A percentile compares a stretch with the other conserved stretches of the same genome.
Evolutionary conservation across 2,329 filamentous ascomycete species (phyloP).

Genomic region (Ceratocystiopsis sp.): DNA sequence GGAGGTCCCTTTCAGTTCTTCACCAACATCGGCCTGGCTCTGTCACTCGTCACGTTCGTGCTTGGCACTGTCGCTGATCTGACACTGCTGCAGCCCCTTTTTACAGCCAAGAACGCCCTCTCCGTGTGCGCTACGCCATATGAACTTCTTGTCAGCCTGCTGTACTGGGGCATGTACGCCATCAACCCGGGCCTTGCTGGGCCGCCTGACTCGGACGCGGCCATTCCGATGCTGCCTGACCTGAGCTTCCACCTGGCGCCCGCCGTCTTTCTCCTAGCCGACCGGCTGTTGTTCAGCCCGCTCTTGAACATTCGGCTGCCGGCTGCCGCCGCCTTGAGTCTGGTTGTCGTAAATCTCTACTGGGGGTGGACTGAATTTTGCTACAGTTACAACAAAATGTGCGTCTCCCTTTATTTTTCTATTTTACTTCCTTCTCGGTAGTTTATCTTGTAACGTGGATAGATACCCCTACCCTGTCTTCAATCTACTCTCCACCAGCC

Average conservation of each 20-base stretch:
- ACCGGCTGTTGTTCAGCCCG: constrained; percentile 52
- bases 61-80: constrained; percentile 49
- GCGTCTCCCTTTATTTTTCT: constrained; percentile 14
- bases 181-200: constrained; percentile 36
- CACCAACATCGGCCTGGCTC: constrained; percentile 52
- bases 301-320: constrained; percentile 51
- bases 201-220: constrained; percentile 37
- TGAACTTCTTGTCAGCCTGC: constrained; percentile 50
- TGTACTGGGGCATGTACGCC: constrained; percentile 55
- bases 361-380: constrained; percentile 67
- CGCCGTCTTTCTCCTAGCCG: constrained; percentile 43
- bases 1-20: constrained; percentile 57
- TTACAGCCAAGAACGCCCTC: constrained; percentile 49
- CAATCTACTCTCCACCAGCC: constrained; percentile 43
- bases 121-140: constrained; percentile 50
- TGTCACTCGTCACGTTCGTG: constrained; percentile 43
- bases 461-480: constrained; percentile 85
- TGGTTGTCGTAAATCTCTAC: constrained; percentile 45
- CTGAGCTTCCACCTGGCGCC: constrained; percentile 49
- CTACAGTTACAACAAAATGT: constrained; percentile 49
- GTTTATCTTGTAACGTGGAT: background rate
- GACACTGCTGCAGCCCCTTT: constrained; percentile 38
- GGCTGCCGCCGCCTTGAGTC: constrained; percentile 41
- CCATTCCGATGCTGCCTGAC: constrained; percentile 39
- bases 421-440: background rate